Evolutionary conservation across 441 rosid species (phyloP).

Genomic region (Omphalea diandra): DNA sequence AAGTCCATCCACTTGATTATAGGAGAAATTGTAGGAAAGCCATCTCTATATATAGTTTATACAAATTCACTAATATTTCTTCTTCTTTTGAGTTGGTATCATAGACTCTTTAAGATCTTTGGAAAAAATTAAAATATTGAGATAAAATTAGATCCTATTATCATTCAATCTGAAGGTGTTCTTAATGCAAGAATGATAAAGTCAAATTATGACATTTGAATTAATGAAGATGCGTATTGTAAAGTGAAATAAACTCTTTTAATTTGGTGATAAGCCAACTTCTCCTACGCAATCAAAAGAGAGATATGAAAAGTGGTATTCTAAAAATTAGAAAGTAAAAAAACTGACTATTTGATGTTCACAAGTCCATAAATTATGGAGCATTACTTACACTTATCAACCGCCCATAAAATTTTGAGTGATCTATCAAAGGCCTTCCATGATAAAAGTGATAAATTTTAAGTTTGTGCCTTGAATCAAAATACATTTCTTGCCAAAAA

Average conservation of each 20-base stretch:
- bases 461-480: background rate
- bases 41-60: too few species aligned
- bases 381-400: background rate
- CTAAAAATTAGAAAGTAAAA: too few species aligned
- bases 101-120: too few species aligned
- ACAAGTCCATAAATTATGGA: background rate
- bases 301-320: background rate
- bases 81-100: too few species aligned
- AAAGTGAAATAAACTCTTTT: background rate
- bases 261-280: background rate
- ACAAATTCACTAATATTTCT: too few species aligned
- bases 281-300: background rate
- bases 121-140: too few species aligned
- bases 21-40: too few species aligned
- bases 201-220: background rate
- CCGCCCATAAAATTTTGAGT: background rate
- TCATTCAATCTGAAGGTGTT: background rate
- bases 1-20: too few species aligned
- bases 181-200: background rate
- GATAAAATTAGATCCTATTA: background rate
- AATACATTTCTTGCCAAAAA: background rate
- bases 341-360: background rate
- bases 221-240: background rate
- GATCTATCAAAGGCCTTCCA: background rate
- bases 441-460: constrained; percentile 9